Evolutionary conservation across 768 basidiomycete species (phyloP), one percentile per base, ranked within the genome.

Genomic region (Auricularia cornea): DNA sequence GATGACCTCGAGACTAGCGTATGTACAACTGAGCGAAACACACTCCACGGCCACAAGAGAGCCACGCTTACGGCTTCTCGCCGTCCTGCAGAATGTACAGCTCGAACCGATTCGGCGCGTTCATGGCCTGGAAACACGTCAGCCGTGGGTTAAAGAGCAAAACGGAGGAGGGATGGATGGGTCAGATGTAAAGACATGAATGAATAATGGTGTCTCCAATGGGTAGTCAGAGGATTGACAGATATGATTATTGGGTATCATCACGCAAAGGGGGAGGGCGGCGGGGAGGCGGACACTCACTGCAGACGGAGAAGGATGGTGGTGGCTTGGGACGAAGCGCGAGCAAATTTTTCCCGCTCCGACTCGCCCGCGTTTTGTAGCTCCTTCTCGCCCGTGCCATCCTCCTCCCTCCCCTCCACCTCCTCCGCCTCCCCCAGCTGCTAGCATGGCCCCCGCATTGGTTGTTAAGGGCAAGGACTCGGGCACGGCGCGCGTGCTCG

Each of bases 41-140:
- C n/a, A n/a, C n/a, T n/a, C n/a, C 60, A 52, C 63, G 63, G 32
- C 44, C 30, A 61, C 3, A 38, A 63, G 18, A 35, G 31, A 54
- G 62, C 52, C 51, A 35, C 57, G 88, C 94, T 80, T 80, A 98
- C 95, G 86, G 79, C 78, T 89, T 90, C 80, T 99, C 95, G 72
- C 89, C 92, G 69, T 98, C 94, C 23, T 94, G 92, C 57, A 98
- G 82, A 59, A 96, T 89, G 73, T 86, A 97, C 67, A 92, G 81
- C 76, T 97, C 94, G 71, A 87, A 90, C 67, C 96, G 86, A 72
- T 88, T 87, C n/a, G 94, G 94, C 56, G 94, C 94, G 78, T 99
- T 99, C 90, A 97, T 92, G 33, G 30, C 38, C 59, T 59, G 14
- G 52, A 59, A 48, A 41, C 52, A 38, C 10, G 20, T 41, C 29